These are phyloP conservation scores for Monilinia laxa DNA, from an alignment of 2,329 filamentous ascomycete species.

Conservation along the genomic window DNA sequence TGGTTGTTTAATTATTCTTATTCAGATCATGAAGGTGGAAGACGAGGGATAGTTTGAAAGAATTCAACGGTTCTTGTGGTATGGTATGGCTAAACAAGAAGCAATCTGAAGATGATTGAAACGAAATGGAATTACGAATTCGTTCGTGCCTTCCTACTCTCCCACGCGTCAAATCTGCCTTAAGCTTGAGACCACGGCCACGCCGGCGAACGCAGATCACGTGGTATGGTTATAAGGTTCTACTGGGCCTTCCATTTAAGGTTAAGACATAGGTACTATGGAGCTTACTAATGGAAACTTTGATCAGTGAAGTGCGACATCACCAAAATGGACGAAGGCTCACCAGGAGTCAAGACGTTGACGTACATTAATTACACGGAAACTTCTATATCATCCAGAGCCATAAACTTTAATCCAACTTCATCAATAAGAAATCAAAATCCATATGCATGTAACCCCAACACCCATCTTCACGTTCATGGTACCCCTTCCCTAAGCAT, in stretches of 20 bases:
- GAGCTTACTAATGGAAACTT: no score
- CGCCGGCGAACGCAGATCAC: not conserved
- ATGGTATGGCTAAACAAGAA: not conserved
- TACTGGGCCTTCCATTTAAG: not conserved
- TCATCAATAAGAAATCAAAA: no score
- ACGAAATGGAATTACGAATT: constrained; percentile 15
- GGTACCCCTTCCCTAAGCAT: no score
- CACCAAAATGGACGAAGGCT: no score
- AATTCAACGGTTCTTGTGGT: not conserved
- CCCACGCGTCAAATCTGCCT: constrained; percentile 19
- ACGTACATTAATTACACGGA: no score
- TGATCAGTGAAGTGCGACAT: no score
- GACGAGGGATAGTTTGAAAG: not conserved
- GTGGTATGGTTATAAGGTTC: not conserved
- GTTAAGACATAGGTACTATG: not conserved
- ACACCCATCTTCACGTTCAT: no score
- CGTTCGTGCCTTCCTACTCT: constrained; percentile 15
- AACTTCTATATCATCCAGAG: no score
- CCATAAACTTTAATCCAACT: no score
- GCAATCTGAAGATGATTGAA: not conserved
- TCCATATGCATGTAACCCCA: no score
- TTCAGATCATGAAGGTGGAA: not conserved
- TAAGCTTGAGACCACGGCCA: constrained; percentile 13
- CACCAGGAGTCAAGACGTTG: no score
- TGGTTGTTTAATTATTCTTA: not conserved